Evolutionary conservation across 495 filamentous ascomycete genomes (phyloP).

Genomic region (Tuber indicum): DNA sequence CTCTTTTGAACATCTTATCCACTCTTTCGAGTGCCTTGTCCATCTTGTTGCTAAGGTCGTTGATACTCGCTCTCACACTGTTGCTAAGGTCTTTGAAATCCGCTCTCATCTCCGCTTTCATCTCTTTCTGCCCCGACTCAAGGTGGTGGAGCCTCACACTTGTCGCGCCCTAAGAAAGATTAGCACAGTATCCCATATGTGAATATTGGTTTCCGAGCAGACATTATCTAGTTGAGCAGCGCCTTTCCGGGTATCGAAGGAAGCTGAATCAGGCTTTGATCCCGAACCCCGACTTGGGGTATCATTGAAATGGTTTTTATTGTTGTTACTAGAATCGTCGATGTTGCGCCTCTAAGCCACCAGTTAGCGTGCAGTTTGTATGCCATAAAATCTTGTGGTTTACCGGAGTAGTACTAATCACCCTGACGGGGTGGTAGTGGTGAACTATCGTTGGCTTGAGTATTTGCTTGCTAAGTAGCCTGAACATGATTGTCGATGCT

Average conservation of each 20-base stretch:
- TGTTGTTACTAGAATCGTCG: background rate
- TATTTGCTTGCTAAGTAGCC: slow-evolving; percentile 6
- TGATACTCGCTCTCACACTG: too few relatives aligned
- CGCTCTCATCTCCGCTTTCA: background rate
- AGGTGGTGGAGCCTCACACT: background rate
- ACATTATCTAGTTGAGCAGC: slow-evolving; percentile 5
- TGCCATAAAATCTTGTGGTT: background rate
- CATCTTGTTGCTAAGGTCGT: too few relatives aligned
- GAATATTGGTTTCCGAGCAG: background rate
- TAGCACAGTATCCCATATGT: background rate
- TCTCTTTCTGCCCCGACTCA: background rate
- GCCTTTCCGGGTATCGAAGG: background rate
- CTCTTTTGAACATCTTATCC: background rate
- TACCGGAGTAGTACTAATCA: slow-evolving; percentile 4
- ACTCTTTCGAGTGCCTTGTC: background rate
- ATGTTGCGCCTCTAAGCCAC: slow-evolving; percentile 6
- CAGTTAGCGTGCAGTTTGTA: slow-evolving; percentile 9
- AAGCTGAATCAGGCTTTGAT: background rate
- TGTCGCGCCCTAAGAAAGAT: background rate
- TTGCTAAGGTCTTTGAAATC: background rate
- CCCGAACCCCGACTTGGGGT: too few relatives aligned
- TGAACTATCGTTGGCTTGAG: background rate
- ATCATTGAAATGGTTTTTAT: background rate
- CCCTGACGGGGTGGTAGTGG: background rate
- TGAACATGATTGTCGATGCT: slow-evolving; percentile 10